Evolutionary conservation across 768 basidiomycete species (phyloP), one percentile per base, ranked within the genome.

Genomic region (Pluteus cervinus): DNA sequence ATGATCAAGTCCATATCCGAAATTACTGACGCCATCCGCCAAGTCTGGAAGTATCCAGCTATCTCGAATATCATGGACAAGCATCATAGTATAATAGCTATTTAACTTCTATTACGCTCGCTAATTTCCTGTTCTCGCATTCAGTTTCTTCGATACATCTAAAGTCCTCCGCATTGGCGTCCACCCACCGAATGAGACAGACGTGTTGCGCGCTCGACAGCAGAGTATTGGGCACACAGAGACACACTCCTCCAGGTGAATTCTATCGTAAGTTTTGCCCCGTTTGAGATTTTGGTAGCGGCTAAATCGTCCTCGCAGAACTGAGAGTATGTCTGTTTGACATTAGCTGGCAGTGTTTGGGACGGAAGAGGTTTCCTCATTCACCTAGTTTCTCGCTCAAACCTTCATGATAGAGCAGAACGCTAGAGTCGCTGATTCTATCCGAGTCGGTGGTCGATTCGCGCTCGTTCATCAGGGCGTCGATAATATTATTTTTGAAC

Each of bases 381-480:
- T 24, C n/a, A n/a, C 5, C 9, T 28, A 28, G 9, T 28, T 28
- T 28, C 14, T 9, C 9, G 26, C 26, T 28, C 26, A 28, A 28
- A 14, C 9, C 9, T 14, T 14, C 9, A 17, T 22, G 17, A 15
- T 36, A 87, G 82, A 94, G 93, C 62, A 88, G 90, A 35, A 92
- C 96, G 87, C 78, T 82, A 48, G 92, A 96, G 59, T 86, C 88
- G 1, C 63, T 94, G 33, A 81, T 88, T 0, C 78, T 96, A 20
- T 93, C 91, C 57, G 89, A 92, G 54, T 86, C 82, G 20, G 88
- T 92, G 56, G 86, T 87, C 65, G 93, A 94, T 53, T 91, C 88
- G 24, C 74, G 91, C 45, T 93, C 86, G 88, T 91, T 92, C 61
- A 79, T 87, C 37, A 79, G 87, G 49, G 90, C 90, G 4, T 87